Percentiles rank a stretch among this genome's conserved stretches.
These are phyloP conservation scores for Massariosphaeria phaeospora DNA, from an alignment of 495 filamentous ascomycete genomes.

Conservation along the genomic window DNA sequence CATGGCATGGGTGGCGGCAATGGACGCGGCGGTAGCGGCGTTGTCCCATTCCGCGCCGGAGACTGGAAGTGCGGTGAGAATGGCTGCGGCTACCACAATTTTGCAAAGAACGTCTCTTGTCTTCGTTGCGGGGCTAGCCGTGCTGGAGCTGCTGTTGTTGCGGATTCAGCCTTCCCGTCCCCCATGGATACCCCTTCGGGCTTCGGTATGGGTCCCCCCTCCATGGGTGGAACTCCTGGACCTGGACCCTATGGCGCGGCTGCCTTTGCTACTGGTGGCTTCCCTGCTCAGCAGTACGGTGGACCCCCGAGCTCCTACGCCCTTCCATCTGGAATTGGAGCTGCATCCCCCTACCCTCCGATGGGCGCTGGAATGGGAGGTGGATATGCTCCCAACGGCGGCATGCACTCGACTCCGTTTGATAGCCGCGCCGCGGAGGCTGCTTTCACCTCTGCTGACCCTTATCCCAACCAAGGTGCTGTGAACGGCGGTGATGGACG, in stretches of 20 bases:
- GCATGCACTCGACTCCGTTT: slow-evolving; percentile 62
- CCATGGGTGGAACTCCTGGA: slow-evolving; percentile 79
- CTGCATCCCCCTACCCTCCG: slow-evolving; percentile 69
- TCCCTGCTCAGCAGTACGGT: slow-evolving; percentile 78
- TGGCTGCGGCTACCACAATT: slow-evolving; percentile 98
- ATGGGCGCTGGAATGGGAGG: slow-evolving; percentile 74
- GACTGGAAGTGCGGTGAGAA: slow-evolving; percentile 99
- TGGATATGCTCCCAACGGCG: slow-evolving; percentile 54
- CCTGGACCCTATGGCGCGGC: slow-evolving; percentile 72
- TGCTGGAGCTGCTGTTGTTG: slow-evolving; percentile 85
- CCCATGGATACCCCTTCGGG: slow-evolving; percentile 79
- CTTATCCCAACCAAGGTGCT: slow-evolving; percentile 17
- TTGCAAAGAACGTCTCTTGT: slow-evolving; percentile 98
- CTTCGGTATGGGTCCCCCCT: slow-evolving; percentile 63
- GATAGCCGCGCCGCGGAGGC: slow-evolving; percentile 84
- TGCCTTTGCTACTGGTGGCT: slow-evolving; percentile 71
- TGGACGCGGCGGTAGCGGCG: slow-evolving; percentile 61
- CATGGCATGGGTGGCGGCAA: slow-evolving; percentile 70
- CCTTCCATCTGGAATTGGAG: slow-evolving; percentile 82
- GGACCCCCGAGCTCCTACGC: slow-evolving; percentile 86
- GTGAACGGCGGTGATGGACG: slow-evolving; percentile 44
- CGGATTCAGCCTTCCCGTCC: slow-evolving; percentile 86
- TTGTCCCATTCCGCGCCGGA: slow-evolving; percentile 94
- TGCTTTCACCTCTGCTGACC: slow-evolving; percentile 38
- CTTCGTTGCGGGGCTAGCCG: slow-evolving; percentile 93